These are phyloP conservation scores for Phytophthora kernoviae DNA, from an alignment of 352 stramenopile genomes.

Conservation along the genomic window DNA sequence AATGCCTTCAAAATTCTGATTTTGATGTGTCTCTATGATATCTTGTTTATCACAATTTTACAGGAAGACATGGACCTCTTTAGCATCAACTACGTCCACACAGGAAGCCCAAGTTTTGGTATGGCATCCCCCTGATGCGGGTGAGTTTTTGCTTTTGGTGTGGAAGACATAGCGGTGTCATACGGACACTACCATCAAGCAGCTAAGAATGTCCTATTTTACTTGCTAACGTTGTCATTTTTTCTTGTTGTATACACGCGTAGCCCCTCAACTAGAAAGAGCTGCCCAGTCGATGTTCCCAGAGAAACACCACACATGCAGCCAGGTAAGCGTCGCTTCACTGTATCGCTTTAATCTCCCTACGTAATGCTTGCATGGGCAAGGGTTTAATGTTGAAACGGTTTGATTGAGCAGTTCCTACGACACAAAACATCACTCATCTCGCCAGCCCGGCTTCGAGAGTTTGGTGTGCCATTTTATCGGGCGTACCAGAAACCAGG, in stretches of 20 bases:
- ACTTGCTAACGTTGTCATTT: constrained; percentile 1
- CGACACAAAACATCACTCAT: constrained; percentile 94
- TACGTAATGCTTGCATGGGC: background rate
- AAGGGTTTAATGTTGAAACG: background rate
- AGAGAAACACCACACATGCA: constrained; percentile 85
- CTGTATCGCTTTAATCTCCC: background rate
- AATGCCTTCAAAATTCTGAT: too few relatives aligned
- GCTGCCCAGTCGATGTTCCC: constrained; percentile 87
- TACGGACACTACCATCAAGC: too few relatives aligned
- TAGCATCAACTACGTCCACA: constrained; percentile 95
- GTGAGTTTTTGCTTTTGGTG: constrained; percentile 18
- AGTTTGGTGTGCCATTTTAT: constrained; percentile 85
- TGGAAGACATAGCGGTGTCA: background rate
- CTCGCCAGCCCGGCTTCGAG: constrained; percentile 77
- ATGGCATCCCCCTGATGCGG: constrained; percentile 82
- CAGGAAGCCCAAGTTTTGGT: constrained; percentile 94
- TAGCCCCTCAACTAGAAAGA: constrained; percentile 79
- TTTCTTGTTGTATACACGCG: constrained; percentile 1
- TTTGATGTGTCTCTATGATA: too few relatives aligned
- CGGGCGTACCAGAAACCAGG: constrained; percentile 82
- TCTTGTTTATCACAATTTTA: background rate
- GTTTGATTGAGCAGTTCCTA: constrained; percentile 71
- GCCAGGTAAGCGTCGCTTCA: constrained; percentile 40
- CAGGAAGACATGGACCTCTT: constrained; percentile 95
- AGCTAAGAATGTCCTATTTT: too few relatives aligned